Evolutionary conservation across 208 protist species (phyloP).

Genomic region (Acanthamoeba pearcei): DNA sequence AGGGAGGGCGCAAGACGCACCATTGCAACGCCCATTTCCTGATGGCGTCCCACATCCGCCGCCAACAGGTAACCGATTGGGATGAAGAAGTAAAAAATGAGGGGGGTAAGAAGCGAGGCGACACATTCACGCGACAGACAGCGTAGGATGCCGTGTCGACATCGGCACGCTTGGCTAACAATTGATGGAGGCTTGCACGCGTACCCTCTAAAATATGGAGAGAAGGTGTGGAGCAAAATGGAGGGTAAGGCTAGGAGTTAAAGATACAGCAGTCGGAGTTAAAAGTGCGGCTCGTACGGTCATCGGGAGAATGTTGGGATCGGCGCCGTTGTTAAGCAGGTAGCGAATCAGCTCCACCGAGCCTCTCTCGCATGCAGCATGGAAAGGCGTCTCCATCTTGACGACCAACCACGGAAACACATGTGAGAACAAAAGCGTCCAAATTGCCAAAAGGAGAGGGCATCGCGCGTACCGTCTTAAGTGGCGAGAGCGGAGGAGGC

Average conservation of each 20-base stretch:
- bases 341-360: slow-evolving; percentile 45
- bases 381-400: slow-evolving; percentile 2
- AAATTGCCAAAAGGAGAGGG: too few relatives aligned
- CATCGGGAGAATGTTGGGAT: slow-evolving; percentile 35
- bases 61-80: neutral
- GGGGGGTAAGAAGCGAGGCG: neutral
- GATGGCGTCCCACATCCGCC: neutral
- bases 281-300: neutral
- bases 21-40: slow-evolving; percentile 11
- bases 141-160: neutral
- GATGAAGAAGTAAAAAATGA: neutral
- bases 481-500: too few relatives aligned
- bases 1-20: neutral
- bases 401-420: neutral
- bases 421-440: neutral
- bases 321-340: slow-evolving; percentile 38
- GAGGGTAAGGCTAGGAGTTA: neutral
- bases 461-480: neutral
- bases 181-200: neutral
- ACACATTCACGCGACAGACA: neutral
- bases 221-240: neutral
- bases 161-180: neutral
- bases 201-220: neutral
- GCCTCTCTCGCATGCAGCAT: slow-evolving; percentile 8
- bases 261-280: neutral